Evolutionary conservation across 345 rosid species (phyloP), one percentile per base, ranked within the genome.

Genomic region (Citrus hindsii): DNA sequence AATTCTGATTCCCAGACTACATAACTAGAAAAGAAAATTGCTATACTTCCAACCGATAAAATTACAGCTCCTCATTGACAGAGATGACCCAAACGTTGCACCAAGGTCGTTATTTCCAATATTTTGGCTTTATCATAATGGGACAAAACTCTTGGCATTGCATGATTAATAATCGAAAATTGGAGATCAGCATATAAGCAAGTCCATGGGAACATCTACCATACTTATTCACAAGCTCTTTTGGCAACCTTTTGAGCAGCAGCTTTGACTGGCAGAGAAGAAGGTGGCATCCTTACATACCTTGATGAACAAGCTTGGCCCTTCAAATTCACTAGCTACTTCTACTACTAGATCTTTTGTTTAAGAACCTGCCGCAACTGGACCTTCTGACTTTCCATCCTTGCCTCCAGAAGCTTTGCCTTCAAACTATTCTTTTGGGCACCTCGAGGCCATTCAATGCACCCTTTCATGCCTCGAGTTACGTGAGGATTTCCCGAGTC

Each of bases 371-470:
- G 99, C 66, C 92, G 86, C 82, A 95, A 66, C 82, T 97, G 98
- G 76, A 93, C 86, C 83, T 90, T 93, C 80, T 92, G 95, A 76
- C 90, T 90, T 81, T 88, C 97, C 83, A 89, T 89, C 81, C 96
- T 88, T 42, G 98, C 99, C 82, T 94, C 98, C 60, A 94, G 74
- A 62, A 94, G 99, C 87, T 90, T 94, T 18, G 98, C 90, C 90
- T 94, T 97, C 90, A 94, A 79, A 75, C 98, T 92, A 76, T 85
- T 80, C 90, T 91, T 97, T 83, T 92, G 98, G 21, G 88, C 75
- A 5, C 88, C 93, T 21, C 93, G 92, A 25, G 97, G 93, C 98
- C 98, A 97, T 68, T 97, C 99, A 38, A 97, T 94, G 90, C 99
- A 94, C 40, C 99, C 98, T 82, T 94, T 97, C 97, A 91, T 92